Conservation (phyloP, 768 basidiomycete species). For the Leucogyrophana mollusca region DNA sequence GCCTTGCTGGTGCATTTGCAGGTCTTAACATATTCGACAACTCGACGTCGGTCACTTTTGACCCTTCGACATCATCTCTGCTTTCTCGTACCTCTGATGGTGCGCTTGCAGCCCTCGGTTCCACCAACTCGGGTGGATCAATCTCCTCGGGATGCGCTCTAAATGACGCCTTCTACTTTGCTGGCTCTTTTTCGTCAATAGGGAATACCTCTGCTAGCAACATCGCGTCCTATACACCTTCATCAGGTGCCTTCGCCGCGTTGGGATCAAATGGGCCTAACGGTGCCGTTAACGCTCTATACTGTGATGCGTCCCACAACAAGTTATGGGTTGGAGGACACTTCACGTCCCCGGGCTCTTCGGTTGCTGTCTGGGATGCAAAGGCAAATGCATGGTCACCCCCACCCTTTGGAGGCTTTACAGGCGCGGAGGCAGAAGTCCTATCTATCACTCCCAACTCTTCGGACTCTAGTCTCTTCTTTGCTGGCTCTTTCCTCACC, state of each 20-base stretch:
- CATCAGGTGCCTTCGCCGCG: constrained; percentile 54
- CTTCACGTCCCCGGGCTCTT: constrained; percentile 65
- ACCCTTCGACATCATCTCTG: constrained; percentile 70
- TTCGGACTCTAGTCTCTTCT: constrained; percentile 73
- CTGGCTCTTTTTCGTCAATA: constrained; percentile 80
- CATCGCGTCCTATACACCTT: constrained; percentile 71
- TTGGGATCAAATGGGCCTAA: constrained; percentile 72
- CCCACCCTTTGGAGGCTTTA: constrained; percentile 80
- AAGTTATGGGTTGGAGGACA: constrained; percentile 80
- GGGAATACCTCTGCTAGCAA: constrained; percentile 60
- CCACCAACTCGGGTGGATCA: constrained; percentile 76
- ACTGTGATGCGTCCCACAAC: constrained; percentile 66
- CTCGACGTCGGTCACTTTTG: constrained; percentile 54
- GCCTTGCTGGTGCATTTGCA: constrained; percentile 83
- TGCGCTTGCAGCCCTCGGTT: constrained; percentile 64
- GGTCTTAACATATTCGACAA: constrained; percentile 78
- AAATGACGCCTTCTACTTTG: constrained; percentile 70
- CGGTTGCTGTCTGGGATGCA: constrained; percentile 71
- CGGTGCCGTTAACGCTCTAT: constrained; percentile 69
- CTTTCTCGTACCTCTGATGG: constrained; percentile 66
- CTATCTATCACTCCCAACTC: constrained; percentile 73
- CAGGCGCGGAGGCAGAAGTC: constrained; percentile 68
- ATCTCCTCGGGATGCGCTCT: constrained; percentile 75
- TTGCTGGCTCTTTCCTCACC: constrained; percentile 86
- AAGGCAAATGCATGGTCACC: constrained; percentile 67